phyloP scores from a whole-genome alignment of 1,284 basidiomycete species.

The Ceraceosorus guamensis region DNA sequence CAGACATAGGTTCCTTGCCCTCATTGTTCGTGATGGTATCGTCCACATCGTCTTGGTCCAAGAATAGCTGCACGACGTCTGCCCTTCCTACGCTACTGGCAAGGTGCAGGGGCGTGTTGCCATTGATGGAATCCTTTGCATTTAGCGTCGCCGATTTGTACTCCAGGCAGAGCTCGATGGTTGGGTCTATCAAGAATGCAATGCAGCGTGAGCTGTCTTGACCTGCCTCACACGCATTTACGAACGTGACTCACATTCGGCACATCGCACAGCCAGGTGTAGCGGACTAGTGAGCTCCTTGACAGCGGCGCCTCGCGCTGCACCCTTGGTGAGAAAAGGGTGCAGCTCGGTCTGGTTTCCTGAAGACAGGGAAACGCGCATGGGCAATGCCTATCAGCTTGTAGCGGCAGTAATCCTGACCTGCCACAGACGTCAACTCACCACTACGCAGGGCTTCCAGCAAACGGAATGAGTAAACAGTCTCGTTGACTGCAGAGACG shows the following conservation, averaged over 20 bases:
- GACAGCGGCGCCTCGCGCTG: conserved; percentile 6
- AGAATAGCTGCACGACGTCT: conserved; percentile 58
- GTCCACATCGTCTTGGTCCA: conserved; percentile 62
- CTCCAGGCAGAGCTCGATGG: conserved; percentile 63
- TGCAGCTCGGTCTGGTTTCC: conserved; percentile 26
- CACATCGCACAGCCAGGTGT: conserved; percentile 78
- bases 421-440: conserved; percentile 1
- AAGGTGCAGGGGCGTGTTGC: conserved; percentile 77
- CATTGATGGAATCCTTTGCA: conserved; percentile 46
- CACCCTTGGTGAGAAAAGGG: conserved; percentile 47
- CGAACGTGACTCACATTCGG: conserved; percentile 49
- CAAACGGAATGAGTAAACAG: conserved; percentile 69
- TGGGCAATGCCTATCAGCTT: no score
- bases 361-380: not conserved
- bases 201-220: not conserved
- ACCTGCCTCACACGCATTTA: not conserved
- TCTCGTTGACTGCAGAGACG: conserved; percentile 50
- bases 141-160: conserved; percentile 57
- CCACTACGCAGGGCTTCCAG: conserved; percentile 61
- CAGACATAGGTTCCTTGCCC: conserved; percentile 66
- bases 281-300: conserved; percentile 55
- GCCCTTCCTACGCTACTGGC: conserved; percentile 71
- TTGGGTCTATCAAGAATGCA: conserved; percentile 53
- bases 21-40: conserved; percentile 68
- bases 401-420: not conserved